These are phyloP conservation scores for Kwoniella mangroviensis DNA, from an alignment of 768 basidiomycete genomes.

Conservation along the genomic window DNA sequence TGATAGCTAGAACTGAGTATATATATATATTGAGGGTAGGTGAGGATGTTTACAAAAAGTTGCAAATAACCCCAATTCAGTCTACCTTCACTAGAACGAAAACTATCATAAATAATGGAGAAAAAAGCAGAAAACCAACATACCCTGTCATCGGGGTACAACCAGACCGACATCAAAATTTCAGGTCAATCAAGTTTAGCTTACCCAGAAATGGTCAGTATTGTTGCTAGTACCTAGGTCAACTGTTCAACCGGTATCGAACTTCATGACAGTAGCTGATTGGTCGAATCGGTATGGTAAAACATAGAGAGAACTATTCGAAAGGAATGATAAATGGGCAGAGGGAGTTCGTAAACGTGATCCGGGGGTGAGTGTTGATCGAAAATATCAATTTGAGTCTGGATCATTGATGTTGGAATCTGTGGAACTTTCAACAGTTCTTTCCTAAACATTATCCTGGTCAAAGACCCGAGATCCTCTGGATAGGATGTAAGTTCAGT, in stretches of 20 bases:
- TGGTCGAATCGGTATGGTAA: neutral
- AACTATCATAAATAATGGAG: neutral
- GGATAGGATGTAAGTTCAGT: slow-evolving; percentile 53
- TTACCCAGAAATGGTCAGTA: slow-evolving; percentile 41
- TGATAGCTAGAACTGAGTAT: too few relatives aligned
- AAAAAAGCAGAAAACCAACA: neutral
- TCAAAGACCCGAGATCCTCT: slow-evolving; percentile 50
- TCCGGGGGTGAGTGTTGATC: slow-evolving; percentile 36
- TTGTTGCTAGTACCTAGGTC: neutral
- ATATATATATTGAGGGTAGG: too few relatives aligned
- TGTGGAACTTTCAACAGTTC: slow-evolving; percentile 29
- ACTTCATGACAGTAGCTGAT: too few relatives aligned
- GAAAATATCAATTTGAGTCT: too few relatives aligned
- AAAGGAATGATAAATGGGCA: slow-evolving; percentile 42
- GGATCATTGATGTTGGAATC: neutral
- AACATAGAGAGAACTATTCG: slow-evolving; percentile 37
- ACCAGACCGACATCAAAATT: slow-evolving; percentile 7
- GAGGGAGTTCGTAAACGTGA: slow-evolving; percentile 30
- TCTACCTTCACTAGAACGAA: too few relatives aligned
- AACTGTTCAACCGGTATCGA: too few relatives aligned
- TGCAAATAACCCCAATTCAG: too few relatives aligned
- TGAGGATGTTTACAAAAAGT: too few relatives aligned
- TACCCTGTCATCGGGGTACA: too few relatives aligned
- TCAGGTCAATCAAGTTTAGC: slow-evolving; percentile 22
- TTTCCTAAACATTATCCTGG: slow-evolving; percentile 47